Percentiles rank a stretch among this genome's conserved stretches.
phyloP scores from a whole-genome alignment of 441 rosid genomes.

The Adansonia grandidieri region DNA sequence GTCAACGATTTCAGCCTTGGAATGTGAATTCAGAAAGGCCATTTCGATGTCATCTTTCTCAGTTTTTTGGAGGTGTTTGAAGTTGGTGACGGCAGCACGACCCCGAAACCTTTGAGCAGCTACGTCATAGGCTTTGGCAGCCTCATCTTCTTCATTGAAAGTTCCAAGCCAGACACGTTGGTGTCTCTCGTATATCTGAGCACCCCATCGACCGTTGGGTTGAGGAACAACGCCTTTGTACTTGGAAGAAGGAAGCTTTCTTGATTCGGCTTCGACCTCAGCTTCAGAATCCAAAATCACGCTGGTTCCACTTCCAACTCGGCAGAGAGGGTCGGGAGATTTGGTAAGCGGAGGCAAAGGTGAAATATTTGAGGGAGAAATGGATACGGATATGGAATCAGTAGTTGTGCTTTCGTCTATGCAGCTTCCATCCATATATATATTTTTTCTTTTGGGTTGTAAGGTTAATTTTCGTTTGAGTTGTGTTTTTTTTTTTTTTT shows the following conservation, averaged over 20 bases:
- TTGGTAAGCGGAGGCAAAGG: not conserved
- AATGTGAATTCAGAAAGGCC: not conserved
- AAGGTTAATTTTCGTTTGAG: not conserved
- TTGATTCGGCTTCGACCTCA: not conserved
- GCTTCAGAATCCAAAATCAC: not conserved
- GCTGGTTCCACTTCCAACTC: not conserved
- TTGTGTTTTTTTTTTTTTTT: not conserved
- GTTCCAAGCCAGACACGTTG: not conserved
- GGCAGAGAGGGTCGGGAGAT: not conserved
- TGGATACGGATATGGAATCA: constrained; percentile 46
- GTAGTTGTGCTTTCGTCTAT: constrained; percentile 67
- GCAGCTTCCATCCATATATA: constrained; percentile 67
- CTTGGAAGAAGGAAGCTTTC: not conserved
- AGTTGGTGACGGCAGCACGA: not conserved
- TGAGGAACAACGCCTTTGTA: not conserved
- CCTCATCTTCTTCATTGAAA: not conserved
- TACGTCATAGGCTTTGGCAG: not conserved
- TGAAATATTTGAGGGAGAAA: constrained; percentile 29
- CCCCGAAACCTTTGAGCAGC: not conserved
- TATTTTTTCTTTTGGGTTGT: not conserved
- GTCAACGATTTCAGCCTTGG: not conserved
- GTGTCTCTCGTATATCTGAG: not conserved
- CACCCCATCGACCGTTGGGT: not conserved
- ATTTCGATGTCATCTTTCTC: not conserved
- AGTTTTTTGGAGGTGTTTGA: not conserved